Base-by-base conservation (phyloP, 2,329 filamentous ascomycete genomes). In the Phyllosticta ampelicida region DNA sequence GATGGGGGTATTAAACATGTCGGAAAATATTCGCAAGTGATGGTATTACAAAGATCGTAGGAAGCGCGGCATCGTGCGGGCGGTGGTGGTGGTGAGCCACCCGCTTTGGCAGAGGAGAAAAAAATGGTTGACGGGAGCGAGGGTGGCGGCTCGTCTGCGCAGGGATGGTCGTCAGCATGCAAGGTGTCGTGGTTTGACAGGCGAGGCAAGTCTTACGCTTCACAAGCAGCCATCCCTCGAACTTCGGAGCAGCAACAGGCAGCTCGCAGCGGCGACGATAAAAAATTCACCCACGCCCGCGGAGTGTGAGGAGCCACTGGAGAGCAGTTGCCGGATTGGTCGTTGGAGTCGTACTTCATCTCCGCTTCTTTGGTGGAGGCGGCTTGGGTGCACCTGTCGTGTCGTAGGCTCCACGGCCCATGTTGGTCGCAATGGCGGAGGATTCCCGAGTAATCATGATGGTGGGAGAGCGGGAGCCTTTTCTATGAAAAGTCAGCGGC, bases 321-420 rank as follows among this genome's bases (percentile, higher is more conserved):
- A 36, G 51, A 51, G 56, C 56, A 52, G 20, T 28, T 48, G 36
- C 20, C 48, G 53, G 8, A 21, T 20, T 23, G 48, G 10, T 51
- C 30, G 51, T 28, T 48, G 9, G 36, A 44, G 13, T n/a, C 36
- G 50, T 23, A 54, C 50, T 26, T 61, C 52, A 60, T 66, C 71
- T 73, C 70, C 67, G 64, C 63, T 65, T 65, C 64, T 74, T 73
- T 51, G 73, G 70, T 55, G 70, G 72, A 49, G 70, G 70, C 2
- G 74, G 74, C 67, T 76, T 75, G 54, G 73, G 71, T n/a, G 74
- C 73, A 61, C 75, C 75, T n/a, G 75, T 77, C 26, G 74, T 77
- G 64, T 77, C 75, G 67, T 77, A 77, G 61, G 74, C 74, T 61
- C 75, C 75, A 63, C 75, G 74, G 60, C 74, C 75, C 75, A 77